Percentiles rank a stretch among this genome's conserved stretches.
These are phyloP conservation scores for Boletus vermiculosoides DNA, from an alignment of 768 basidiomycete species.

Conservation along the genomic window DNA sequence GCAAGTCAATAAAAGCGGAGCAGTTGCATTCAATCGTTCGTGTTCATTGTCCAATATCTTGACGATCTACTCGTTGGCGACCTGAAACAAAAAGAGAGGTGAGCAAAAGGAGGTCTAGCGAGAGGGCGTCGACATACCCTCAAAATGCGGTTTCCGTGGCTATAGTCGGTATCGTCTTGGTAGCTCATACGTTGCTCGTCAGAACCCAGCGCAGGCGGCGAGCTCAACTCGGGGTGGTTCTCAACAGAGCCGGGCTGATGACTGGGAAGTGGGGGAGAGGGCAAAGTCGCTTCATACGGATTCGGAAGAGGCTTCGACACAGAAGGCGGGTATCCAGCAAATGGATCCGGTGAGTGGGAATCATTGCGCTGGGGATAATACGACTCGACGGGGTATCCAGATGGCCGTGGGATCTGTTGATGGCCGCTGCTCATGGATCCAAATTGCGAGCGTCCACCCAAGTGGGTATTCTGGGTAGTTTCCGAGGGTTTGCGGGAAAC, in stretches of 20 bases:
- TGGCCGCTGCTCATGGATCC: constrained; percentile 19
- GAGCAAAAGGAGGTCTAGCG: not conserved
- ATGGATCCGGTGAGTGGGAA: constrained; percentile 27
- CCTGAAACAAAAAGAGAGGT: constrained; percentile 1
- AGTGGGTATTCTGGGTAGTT: constrained; percentile 26
- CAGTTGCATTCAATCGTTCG: not conserved
- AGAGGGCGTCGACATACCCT: constrained; percentile 24
- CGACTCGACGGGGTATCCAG: constrained; percentile 27
- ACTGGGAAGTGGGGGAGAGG: constrained; percentile 13
- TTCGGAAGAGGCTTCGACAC: constrained; percentile 15
- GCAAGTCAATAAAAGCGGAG: not conserved
- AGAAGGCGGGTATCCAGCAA: constrained; percentile 27
- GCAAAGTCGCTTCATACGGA: constrained; percentile 11
- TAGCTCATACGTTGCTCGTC: constrained; percentile 32
- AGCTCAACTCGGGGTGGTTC: constrained; percentile 2
- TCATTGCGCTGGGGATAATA: constrained; percentile 26
- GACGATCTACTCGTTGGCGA: constrained; percentile 16
- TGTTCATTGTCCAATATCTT: not conserved
- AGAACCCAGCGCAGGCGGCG: constrained; percentile 3
- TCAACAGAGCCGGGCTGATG: constrained; percentile 16
- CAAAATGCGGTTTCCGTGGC: constrained; percentile 27
- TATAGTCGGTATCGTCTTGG: constrained; percentile 30
- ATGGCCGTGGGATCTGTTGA: constrained; percentile 20
- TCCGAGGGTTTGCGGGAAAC: constrained; percentile 29
- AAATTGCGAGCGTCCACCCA: constrained; percentile 20